Base-by-base conservation (phyloP, 2,329 filamentous ascomycete species). In the Rhinocladiella similis region DNA sequence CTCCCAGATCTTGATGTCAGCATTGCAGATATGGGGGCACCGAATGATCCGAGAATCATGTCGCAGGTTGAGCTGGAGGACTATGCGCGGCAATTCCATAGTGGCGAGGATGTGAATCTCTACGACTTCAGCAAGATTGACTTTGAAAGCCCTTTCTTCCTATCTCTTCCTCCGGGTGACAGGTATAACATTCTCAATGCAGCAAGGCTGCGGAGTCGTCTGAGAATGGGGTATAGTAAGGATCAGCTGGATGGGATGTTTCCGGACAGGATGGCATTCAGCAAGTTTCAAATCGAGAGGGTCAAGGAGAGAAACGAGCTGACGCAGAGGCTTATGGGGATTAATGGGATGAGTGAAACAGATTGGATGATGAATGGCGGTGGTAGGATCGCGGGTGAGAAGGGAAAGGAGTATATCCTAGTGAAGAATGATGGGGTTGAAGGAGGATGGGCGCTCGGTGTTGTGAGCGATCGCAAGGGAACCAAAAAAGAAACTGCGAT, bases 91-190 rank as follows among this genome's bases (percentile, higher is more conserved):
- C 92, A 97, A 62, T 97, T 97, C 67, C 85, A 97, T 67, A 85
- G 85, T 59, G 94, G 94, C 53, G 91, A 97, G 72, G 93, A 97
- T 70, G 88, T 97, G 53, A 80, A 78, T 63, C 74, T 92, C 4
- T 97, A 97, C 73, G 93, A 97, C 73, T 99, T 99, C 69, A 95
- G 90, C 69, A 97, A 97, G 74, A 99, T 99, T 66, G 94, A 99
- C 69, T 99, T 97, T 67, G 89, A 97, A 63, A 90, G 92, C 63
- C 86, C 93, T 12, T 99, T 99, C 73, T 99, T 99, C 75, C 84
- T 89, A 70, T 96, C 91, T 69, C 74, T 99, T 55, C 94, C 95
- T 0, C 81, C 91, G 1, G 87, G 88, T 1, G 94, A 99, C 75
- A 85, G 93, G 47, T 99, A 99, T 77, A 97, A 97, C 66, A 99